Evolutionary conservation across 2,329 filamentous ascomycete species (phyloP), one percentile per base, ranked within the genome.

Genomic region (Celoporthe dispersa): DNA sequence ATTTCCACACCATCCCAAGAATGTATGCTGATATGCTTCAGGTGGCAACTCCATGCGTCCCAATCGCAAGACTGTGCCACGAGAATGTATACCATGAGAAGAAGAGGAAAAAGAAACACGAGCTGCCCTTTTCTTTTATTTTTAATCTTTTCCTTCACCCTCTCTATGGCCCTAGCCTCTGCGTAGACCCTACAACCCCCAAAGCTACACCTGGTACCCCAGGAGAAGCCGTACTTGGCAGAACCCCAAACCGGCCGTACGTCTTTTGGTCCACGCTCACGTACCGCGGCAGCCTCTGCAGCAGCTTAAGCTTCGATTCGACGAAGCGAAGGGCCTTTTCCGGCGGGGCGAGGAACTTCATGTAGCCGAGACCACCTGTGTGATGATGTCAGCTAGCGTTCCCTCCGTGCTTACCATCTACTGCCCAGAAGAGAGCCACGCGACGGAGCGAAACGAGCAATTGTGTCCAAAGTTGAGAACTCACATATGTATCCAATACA

Each of bases 251-350:
- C 67, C 95, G 87, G 9, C 95, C 95, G 77, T 95, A 97, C 7
- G 93, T 97, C 85, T 97, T 98, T 81, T 97, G 94, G 77, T 98
- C 95, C 22, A 98, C 91, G 69, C 93, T 97, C 63, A 98, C 92
- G 77, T 97, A 98, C 81, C 97, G 93, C 60, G 95, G 95, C 35
- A 98, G 82, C 70, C 94, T 87, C 28, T 90, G 92, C 31, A 97
- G 85, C 12, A 98, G 85, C 77, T 97, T 96, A 71, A 98, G 83
- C 78, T 95, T 97, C 25, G 88, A 89, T 81, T 99, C 96, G 68
- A 98, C 86, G 90, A 92, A 98, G 73, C 94, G 88, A 68, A 98
- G 84, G 37, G 92, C 87, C 87, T 92, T 92, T 81, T 98, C 96
- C 1, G 94, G 94, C 31, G 96, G 96, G 22, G 94, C 92, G 55